phyloP scores from a whole-genome alignment of 2,329 filamentous ascomycete species.

The Epichloe uncinata region DNA sequence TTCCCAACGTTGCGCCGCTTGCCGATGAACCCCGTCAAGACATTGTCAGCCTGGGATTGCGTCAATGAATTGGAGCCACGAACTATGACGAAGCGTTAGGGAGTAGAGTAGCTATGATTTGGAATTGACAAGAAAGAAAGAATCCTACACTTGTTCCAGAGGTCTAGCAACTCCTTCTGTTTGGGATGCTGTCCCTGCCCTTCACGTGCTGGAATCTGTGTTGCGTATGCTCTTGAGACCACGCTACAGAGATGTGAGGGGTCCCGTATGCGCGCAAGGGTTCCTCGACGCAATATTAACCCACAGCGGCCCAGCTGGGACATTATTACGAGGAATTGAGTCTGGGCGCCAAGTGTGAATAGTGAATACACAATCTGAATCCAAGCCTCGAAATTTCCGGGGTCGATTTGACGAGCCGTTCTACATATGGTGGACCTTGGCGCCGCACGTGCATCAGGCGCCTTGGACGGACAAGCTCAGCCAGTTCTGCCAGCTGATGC shows the following conservation, averaged over 20 bases:
- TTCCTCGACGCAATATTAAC: conserved; percentile 9
- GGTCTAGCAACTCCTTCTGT: conserved; percentile 13
- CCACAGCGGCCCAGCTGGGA: conserved; percentile 13
- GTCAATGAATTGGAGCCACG: conserved; percentile 12
- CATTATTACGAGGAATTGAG: conserved; percentile 11
- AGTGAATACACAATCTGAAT: neutral
- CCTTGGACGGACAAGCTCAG: too few relatives aligned
- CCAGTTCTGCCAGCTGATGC: conserved; percentile 4
- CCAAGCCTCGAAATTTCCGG: neutral
- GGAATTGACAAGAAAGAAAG: too few relatives aligned
- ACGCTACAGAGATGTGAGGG: conserved; percentile 7
- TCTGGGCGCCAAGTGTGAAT: neutral
- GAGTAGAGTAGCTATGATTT: neutral
- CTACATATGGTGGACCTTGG: too few relatives aligned
- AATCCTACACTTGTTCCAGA: conserved; percentile 20
- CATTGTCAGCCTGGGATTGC: conserved; percentile 8
- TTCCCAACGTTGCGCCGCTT: conserved; percentile 54
- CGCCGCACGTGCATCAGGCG: too few relatives aligned
- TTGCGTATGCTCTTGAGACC: conserved; percentile 4
- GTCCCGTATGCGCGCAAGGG: neutral
- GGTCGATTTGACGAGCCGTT: neutral
- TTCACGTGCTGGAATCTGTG: neutral
- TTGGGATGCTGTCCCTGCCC: conserved; percentile 6
- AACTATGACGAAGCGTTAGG: conserved; percentile 11
- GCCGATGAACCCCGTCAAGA: conserved; percentile 51